Base-by-base conservation (phyloP, 1,284 basidiomycete species). In the Malassezia restricta region DNA sequence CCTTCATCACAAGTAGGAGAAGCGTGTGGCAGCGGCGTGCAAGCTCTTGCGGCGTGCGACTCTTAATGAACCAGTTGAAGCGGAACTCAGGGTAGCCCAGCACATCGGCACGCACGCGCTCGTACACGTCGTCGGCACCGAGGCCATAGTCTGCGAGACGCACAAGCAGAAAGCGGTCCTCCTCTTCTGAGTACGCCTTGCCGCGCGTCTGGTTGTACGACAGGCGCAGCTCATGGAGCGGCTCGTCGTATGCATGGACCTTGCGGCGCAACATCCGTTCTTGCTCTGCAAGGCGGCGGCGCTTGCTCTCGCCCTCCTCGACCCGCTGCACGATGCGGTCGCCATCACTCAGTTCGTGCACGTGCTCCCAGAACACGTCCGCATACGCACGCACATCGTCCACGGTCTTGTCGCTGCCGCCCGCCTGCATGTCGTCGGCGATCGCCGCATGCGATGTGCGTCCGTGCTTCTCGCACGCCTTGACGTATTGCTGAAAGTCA, bases 41-140 rank as follows among this genome's bases (percentile, higher is more conserved):
- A 56, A 99, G 77, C 77, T 99, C 94, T 66, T 87, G 83, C 8
- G 88, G 84, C 24, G 87, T 90, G 47, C 94, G 78, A 59, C 85
- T 87, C 78, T 95, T 95, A 79, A 98, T 88, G 78, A 96, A 98
- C 91, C 91, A 96, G 72, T 96, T 90, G 65, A 96, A 66, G 8
- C 65, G 57, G 77, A 98, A 98, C n/a, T 90, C 84, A 0, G 89
- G 88, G 76, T 89, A 92, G 74, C 91, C 87, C 37, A 84, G 84
- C 55, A 98, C 88, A 75, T 98, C 92, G 75, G 84, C 83, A 79
- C 95, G 95, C 77, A 98, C 95, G 46, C 83, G 77, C 68, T 99
- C 92, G 71, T 90, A 96, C 35, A 89, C 85, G 66, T 95, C 90
- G 51, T 95, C 91, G 29, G 82, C 78, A 49, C 84, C 83, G 77